phyloP scores from a whole-genome alignment of 805 yeast genomes.

The Kodamaea kaohsiungensis region DNA sequence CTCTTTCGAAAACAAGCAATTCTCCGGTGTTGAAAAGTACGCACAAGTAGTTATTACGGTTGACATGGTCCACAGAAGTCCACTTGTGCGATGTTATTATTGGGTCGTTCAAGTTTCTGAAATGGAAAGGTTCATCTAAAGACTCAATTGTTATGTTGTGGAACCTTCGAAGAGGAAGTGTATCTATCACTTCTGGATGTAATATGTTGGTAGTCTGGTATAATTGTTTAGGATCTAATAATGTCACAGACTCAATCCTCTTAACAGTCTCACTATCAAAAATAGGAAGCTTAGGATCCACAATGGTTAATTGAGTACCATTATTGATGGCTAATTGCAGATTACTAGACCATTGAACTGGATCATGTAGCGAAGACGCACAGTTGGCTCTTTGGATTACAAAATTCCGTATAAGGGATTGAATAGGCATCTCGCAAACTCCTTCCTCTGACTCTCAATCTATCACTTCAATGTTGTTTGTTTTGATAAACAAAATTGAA shows the following conservation, averaged over 20 bases:
- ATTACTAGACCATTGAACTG: constrained; percentile 38
- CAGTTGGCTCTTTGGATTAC: constrained; percentile 7
- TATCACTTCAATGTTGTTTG: background rate
- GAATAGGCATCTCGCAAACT: background rate
- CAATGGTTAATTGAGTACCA: constrained; percentile 30
- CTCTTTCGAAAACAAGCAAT: constrained; percentile 31
- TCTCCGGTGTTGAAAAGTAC: constrained; percentile 41
- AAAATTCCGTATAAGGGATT: constrained; percentile 7
- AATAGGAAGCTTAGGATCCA: constrained; percentile 41
- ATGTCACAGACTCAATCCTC: constrained; percentile 14
- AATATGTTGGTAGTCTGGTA: constrained; percentile 27
- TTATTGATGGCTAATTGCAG: constrained; percentile 38
- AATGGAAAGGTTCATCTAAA: constrained; percentile 28
- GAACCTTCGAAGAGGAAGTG: constrained; percentile 32
- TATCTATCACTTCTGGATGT: constrained; percentile 27
- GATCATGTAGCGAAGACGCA: constrained; percentile 16
- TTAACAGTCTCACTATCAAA: constrained; percentile 27
- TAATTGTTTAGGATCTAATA: constrained; percentile 26
- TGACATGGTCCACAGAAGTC: constrained; percentile 26
- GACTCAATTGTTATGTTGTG: constrained; percentile 25
- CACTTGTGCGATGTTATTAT: constrained; percentile 36
- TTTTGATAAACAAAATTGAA: background rate
- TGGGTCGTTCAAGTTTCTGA: constrained; percentile 34
- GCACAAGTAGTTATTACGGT: constrained; percentile 32
- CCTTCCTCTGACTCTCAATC: background rate